These are phyloP conservation scores for Xylaria sp. DNA, from an alignment of 2,329 filamentous ascomycete genomes.

Conservation along the genomic window DNA sequence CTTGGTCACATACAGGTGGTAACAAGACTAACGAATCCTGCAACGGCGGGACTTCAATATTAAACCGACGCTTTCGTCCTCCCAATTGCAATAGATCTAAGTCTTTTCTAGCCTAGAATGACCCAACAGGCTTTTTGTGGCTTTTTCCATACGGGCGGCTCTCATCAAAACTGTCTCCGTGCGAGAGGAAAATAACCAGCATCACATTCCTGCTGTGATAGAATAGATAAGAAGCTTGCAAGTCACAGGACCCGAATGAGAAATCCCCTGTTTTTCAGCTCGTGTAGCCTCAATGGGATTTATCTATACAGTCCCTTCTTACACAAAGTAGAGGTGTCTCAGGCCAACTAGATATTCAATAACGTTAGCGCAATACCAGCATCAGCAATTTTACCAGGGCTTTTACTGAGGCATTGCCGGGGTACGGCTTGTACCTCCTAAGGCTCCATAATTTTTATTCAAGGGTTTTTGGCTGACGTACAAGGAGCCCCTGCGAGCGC, in stretches of 20 bases:
- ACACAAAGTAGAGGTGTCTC: too few species aligned
- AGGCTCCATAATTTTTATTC: too few species aligned
- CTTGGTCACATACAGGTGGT: background rate
- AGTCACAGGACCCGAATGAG: slow-evolving; percentile 4
- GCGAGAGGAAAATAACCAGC: background rate
- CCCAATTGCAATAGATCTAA: background rate
- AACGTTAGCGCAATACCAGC: too few species aligned
- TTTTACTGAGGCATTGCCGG: too few species aligned
- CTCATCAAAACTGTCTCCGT: slow-evolving; percentile 2
- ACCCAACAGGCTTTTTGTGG: background rate
- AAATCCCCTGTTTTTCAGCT: slow-evolving; percentile 1
- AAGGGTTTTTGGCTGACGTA: too few species aligned
- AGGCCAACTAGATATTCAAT: too few species aligned
- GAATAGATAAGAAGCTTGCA: slow-evolving; percentile 4
- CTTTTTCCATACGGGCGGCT: slow-evolving; percentile 7
- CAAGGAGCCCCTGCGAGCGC: too few species aligned
- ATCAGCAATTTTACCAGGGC: too few species aligned
- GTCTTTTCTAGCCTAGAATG: background rate
- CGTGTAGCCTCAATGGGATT: background rate
- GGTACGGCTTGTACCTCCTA: too few species aligned
- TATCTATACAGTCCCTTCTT: background rate
- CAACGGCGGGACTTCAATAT: background rate
- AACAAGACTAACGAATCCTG: slow-evolving; percentile 7
- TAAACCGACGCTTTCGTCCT: background rate
- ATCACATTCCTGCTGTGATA: slow-evolving; percentile 1